A percentile compares a stretch with the other conserved stretches of the same genome.
These are phyloP conservation scores for Kazachstania sp. DNA, from an alignment of 1,139 yeast species.

Conservation along the genomic window DNA sequence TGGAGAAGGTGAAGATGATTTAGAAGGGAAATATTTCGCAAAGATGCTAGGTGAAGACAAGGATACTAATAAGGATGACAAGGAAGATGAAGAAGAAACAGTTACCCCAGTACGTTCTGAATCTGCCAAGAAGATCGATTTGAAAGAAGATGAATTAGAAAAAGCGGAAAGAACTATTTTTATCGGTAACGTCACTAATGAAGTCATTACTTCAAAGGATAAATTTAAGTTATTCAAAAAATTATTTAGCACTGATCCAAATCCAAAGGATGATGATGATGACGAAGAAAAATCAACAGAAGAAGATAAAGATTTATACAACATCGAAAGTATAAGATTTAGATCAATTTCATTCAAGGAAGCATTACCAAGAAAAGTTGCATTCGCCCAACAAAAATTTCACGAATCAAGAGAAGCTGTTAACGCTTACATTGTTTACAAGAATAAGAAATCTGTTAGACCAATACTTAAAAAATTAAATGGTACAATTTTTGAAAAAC, in stretches of 20 bases:
- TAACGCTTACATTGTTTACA: constrained; percentile 81
- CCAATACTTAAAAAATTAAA: constrained; percentile 43
- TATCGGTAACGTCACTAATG: constrained; percentile 72
- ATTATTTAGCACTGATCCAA: constrained; percentile 44
- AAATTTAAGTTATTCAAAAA: constrained; percentile 56
- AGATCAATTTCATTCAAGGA: constrained; percentile 89
- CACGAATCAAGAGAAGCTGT: constrained; percentile 72
- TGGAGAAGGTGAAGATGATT: constrained; percentile 37
- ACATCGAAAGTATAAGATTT: constrained; percentile 69
- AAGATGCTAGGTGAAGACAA: constrained; percentile 34
- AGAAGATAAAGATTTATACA: constrained; percentile 29
- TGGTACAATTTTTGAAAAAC: constrained; percentile 56
- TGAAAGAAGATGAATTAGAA: constrained; percentile 62
- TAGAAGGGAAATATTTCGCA: constrained; percentile 42
- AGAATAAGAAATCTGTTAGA: constrained; percentile 42
- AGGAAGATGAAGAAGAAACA: constrained; percentile 13
- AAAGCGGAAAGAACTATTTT: constrained; percentile 86
- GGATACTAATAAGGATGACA: constrained; percentile 17
- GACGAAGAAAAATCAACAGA: constrained; percentile 6
- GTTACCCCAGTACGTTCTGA: constrained; percentile 8
- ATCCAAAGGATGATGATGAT: constrained; percentile 10
- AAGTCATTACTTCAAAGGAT: constrained; percentile 57
- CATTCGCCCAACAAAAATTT: constrained; percentile 72
- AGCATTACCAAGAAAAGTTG: constrained; percentile 84
- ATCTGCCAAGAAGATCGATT: constrained; percentile 31